Conservation (phyloP, 2,329 filamentous ascomycete genomes). For the Seiridium unicorne region DNA sequence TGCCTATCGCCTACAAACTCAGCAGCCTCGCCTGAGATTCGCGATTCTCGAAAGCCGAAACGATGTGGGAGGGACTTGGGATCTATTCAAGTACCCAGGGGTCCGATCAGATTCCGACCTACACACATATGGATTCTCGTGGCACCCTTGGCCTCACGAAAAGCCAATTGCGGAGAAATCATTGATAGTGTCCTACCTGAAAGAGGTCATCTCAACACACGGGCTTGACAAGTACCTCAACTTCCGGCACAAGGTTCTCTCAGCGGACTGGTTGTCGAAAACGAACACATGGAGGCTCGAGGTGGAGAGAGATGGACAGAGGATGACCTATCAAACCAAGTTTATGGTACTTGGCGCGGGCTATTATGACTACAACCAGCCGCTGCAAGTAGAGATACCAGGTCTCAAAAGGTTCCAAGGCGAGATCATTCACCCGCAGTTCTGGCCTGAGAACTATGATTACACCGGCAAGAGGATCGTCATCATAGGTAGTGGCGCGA, state of each 20-base stretch:
- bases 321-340: conserved; percentile 34
- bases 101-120: conserved; percentile 65
- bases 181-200: conserved; percentile 53
- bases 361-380: conserved; percentile 71
- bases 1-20: conserved; percentile 65
- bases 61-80: conserved; percentile 74
- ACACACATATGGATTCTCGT: conserved; percentile 64
- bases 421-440: conserved; percentile 62
- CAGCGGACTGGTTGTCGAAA: conserved; percentile 53
- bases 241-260: conserved; percentile 45
- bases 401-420: conserved; percentile 63
- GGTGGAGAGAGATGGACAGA: background rate
- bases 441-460: conserved; percentile 69
- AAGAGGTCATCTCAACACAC: conserved; percentile 42
- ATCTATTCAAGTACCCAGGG: conserved; percentile 73
- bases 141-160: conserved; percentile 63
- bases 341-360: conserved; percentile 58
- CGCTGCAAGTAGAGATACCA: conserved; percentile 60
- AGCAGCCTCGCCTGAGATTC: conserved; percentile 54
- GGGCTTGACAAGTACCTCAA: conserved; percentile 54
- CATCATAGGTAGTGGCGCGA: conserved; percentile 75
- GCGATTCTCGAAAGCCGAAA: conserved; percentile 67
- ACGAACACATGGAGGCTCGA: conserved; percentile 49
- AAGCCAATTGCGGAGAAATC: conserved; percentile 17
- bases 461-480: conserved; percentile 67